phyloP scores from a whole-genome alignment of 805 yeast species.

The Tetrapisispora phaffii region DNA sequence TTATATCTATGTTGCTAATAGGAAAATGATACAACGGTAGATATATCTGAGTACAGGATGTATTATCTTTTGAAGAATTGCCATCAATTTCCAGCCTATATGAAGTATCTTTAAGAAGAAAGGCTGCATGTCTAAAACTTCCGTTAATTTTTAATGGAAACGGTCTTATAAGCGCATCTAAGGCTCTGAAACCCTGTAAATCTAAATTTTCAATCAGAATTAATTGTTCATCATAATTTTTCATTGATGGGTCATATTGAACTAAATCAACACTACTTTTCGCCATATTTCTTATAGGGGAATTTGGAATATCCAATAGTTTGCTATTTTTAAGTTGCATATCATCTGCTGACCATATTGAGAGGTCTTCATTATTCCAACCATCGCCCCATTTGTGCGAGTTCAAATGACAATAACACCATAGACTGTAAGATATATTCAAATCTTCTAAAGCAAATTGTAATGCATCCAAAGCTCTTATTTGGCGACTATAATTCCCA shows the following conservation, averaged over 20 bases:
- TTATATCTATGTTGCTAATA: constrained; percentile 37
- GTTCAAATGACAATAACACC: constrained; percentile 75
- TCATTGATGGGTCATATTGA: not conserved
- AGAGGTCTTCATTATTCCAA: constrained; percentile 92
- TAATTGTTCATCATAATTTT: too few species aligned
- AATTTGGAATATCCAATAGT: not conserved
- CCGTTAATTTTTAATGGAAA: constrained; percentile 61
- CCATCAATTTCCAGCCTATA: constrained; percentile 42
- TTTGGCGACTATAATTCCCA: constrained; percentile 66
- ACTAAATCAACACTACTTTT: not conserved
- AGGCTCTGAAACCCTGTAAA: constrained; percentile 56
- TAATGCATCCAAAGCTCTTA: constrained; percentile 74
- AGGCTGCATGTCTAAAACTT: constrained; percentile 40
- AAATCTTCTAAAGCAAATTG: constrained; percentile 69
- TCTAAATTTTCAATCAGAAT: not conserved
- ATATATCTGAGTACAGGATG: constrained; percentile 34
- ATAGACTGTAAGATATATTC: constrained; percentile 62
- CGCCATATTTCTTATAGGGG: not conserved
- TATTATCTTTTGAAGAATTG: constrained; percentile 12
- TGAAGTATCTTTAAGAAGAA: constrained; percentile 41
- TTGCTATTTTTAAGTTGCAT: too few species aligned
- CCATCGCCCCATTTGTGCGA: constrained; percentile 79
- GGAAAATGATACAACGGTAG: constrained; percentile 69
- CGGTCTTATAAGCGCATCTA: constrained; percentile 69
- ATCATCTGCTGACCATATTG: constrained; percentile 72